Conservation (phyloP, 139 green algal species). For the Spirogloea muscicola region DNA sequence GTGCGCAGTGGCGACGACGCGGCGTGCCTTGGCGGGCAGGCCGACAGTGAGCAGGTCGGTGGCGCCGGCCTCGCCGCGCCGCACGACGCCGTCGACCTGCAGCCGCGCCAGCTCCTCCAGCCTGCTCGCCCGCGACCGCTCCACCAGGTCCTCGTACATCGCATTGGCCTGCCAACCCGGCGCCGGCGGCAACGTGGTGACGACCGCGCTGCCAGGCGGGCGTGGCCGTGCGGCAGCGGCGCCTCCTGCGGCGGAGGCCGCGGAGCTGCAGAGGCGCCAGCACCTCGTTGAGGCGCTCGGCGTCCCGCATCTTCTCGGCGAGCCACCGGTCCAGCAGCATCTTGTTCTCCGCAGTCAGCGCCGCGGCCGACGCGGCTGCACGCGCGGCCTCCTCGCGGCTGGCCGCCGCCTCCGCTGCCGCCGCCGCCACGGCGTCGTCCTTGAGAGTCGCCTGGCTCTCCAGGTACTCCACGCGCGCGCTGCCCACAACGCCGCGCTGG, state of each 20-base stretch:
- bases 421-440: slow-evolving; percentile 23
- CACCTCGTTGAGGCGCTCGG: slow-evolving; percentile 51
- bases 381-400: neutral
- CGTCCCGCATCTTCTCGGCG: slow-evolving; percentile 45
- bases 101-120: slow-evolving; percentile 26
- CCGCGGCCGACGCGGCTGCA: neutral
- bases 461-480: slow-evolving; percentile 4
- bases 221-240: neutral
- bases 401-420: slow-evolving; percentile 33
- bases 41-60: neutral
- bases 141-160: slow-evolving; percentile 44
- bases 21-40: neutral
- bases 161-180: slow-evolving; percentile 18
- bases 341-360: slow-evolving; percentile 39
- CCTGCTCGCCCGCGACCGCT: slow-evolving; percentile 8
- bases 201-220: neutral
- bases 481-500: slow-evolving; percentile 4
- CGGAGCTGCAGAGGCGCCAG: neutral
- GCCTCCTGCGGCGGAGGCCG: neutral
- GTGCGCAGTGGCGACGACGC: slow-evolving; percentile 7
- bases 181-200: neutral
- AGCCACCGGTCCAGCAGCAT: slow-evolving; percentile 46
- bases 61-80: slow-evolving; percentile 8
- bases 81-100: slow-evolving; percentile 35
- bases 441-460: slow-evolving; percentile 15